phyloP scores from a whole-genome alignment of 129 eudicot species.

The Apium graveolens region DNA sequence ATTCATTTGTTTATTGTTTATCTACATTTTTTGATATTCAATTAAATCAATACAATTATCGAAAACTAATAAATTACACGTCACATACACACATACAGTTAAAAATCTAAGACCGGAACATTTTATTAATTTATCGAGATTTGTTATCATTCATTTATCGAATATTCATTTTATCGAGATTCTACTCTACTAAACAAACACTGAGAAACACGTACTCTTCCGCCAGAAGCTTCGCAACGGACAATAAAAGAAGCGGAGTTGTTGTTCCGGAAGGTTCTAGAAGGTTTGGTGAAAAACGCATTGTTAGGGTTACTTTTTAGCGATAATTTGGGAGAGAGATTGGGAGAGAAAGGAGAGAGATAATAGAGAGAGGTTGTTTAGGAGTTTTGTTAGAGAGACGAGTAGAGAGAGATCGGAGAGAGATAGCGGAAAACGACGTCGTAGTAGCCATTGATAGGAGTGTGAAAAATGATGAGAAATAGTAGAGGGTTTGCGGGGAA shows the following conservation, averaged over 20 bases:
- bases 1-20: too few species aligned
- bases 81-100: too few species aligned
- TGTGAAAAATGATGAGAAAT: neutral
- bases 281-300: conserved; percentile 14
- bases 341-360: conserved; percentile 26
- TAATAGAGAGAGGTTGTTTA: conserved; percentile 12
- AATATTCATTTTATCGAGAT: too few species aligned
- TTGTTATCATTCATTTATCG: too few species aligned
- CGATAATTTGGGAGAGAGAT: conserved; percentile 12
- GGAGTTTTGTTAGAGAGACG: neutral
- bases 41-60: neutral
- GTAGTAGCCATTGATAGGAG: conserved; percentile 32
- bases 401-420: conserved; percentile 16
- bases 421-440: conserved; percentile 48
- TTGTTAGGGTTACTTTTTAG: conserved; percentile 21
- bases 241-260: conserved; percentile 36
- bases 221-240: conserved; percentile 51
- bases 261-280: conserved; percentile 16
- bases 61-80: neutral
- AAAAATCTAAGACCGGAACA: too few species aligned
- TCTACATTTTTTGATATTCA: neutral
- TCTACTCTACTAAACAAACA: too few species aligned
- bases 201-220: conserved; percentile 31
- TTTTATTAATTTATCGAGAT: too few species aligned
- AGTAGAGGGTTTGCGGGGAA: conserved; percentile 28